Base-by-base conservation (phyloP, 208 protist genomes). In the Leishmania amazonensis region DNA sequence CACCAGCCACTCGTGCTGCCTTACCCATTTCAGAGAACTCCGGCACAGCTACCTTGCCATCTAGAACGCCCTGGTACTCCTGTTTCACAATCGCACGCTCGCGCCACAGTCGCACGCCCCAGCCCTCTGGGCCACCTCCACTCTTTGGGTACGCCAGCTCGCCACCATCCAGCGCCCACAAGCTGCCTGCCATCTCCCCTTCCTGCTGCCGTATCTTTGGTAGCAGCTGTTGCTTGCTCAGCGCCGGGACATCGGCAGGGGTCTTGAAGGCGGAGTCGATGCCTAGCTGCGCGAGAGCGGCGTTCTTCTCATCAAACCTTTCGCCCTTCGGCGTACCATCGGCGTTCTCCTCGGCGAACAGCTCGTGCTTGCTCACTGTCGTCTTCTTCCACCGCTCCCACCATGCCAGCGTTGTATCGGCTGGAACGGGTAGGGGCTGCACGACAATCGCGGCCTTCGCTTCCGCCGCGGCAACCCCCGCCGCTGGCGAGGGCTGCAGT, bases 111-210 rank as follows among this genome's bases (percentile, higher is more conserved):
- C 92, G 91, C 60, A 96, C 91, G 31, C 93, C 95, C 92, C 93
- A 98, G 11, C 93, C 93, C 73, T 95, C 82, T 5, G 91, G 91
- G 24, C 95, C 95, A 31, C 90, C 90, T 47, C 93, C 93, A 73
- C 95, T 90, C 74, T 90, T 92, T 49, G 95, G 95, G 88, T 98
- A 98, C 17, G 92, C 87, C 62, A 96, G 86, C 86, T 96, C 93
- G 38, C 93, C 92, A 49, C 95, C 95, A 78, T 98, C 95, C 62
- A 98, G 83, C 28, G 86, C 90, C 94, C 95, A 98, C 54, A 98
- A 81, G 35, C 89, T 87, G 24, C 93, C 95, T 3, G 93, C 82
- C 68, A 95, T 79, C 81, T 98, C 95, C 21, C 93, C 91, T 57
- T 95, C 93, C 75, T 93, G 62, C 28, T 73, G 83, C 9, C 92